Evolutionary conservation across 139 green algal genomes (phyloP), one percentile per base, ranked within the genome.

Genomic region (Coccomyxa sp.): DNA sequence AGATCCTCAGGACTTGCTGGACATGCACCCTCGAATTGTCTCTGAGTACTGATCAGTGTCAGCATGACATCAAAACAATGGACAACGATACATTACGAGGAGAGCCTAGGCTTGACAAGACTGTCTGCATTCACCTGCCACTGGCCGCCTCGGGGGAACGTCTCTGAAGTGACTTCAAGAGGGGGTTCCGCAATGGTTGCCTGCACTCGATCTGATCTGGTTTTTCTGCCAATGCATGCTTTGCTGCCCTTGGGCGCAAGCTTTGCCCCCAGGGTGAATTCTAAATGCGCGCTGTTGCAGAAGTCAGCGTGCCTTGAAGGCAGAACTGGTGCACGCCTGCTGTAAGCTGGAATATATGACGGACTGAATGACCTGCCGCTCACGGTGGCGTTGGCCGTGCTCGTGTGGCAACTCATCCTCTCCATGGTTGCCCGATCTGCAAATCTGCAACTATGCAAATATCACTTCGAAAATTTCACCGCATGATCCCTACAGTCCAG

Each of bases 91-190:
- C 59, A 76, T 66, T 15, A 21, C 32, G 75, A 25, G 0, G 59
- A 71, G 63, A 71, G 63, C 10, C 9, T 71, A 14, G 21, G 18
- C 21, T 71, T 71, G 7, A 28, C 63, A 21, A 28, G 21, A 28
- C 18, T 71, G 63, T 71, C 63, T 71, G 63, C 63, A 71, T 15
- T 71, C 25, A 94, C 87, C 79, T 92, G 78, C 93, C 92, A 96
- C 25, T 93, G 84, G 7, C 81, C 25, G 31, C 92, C 89, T 21
- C 88, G 87, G 11, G 86, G 82, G 59, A 83, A 94, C 23, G 58
- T 76, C n/a, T 84, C 57, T n/a, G 28, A 9, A 18, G 31, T 1
- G 14, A 77, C 25, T 31, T 31, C 71, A 32, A 38, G 27, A 45
- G 71, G 71, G 27, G 76, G 31, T 32, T 80, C 31, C 0, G 76